These are phyloP conservation scores for Colletotrichum tamarilloi DNA, from an alignment of 2,329 filamentous ascomycete species.

Conservation along the genomic window DNA sequence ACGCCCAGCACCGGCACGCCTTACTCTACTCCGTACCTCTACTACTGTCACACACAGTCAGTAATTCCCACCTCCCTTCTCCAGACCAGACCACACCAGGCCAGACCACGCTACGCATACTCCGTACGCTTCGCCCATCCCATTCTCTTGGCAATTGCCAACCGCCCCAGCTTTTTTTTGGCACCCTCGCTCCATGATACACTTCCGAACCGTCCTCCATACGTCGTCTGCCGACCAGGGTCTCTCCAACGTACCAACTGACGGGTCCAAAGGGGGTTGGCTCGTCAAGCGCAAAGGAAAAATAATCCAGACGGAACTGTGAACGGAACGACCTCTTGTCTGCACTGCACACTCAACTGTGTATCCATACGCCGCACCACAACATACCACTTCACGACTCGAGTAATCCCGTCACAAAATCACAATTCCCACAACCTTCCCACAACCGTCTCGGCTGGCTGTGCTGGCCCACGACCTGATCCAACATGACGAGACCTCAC, in stretches of 20 bases:
- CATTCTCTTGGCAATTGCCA: slow-evolving; percentile 27
- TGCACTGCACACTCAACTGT: slow-evolving; percentile 2
- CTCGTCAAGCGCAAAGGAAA: slow-evolving; percentile 23
- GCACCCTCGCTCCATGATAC: slow-evolving; percentile 10
- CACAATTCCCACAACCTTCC: slow-evolving; percentile 16
- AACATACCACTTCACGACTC: slow-evolving; percentile 13
- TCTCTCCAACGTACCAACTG: slow-evolving; percentile 22
- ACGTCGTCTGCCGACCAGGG: slow-evolving; percentile 19
- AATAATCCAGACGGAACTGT: slow-evolving; percentile 19
- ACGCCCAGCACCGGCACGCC: slow-evolving; percentile 4
- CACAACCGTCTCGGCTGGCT: slow-evolving; percentile 25
- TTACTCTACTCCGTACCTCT: too few relatives aligned
- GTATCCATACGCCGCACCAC: slow-evolving; percentile 9
- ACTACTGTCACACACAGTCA: background rate
- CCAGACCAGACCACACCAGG: slow-evolving; percentile 20
- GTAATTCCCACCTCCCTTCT: background rate
- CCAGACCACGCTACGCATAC: background rate
- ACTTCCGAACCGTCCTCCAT: background rate
- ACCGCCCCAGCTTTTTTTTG: slow-evolving; percentile 28
- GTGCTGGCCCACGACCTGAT: slow-evolving; percentile 33
- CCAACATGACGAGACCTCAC: slow-evolving; percentile 68
- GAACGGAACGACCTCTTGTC: slow-evolving; percentile 4
- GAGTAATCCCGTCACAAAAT: slow-evolving; percentile 13
- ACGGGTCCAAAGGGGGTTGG: slow-evolving; percentile 28
- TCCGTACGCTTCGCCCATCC: slow-evolving; percentile 4